Conservation (phyloP, 768 basidiomycete genomes). For the Leucocoprinus leucothites region DNA sequence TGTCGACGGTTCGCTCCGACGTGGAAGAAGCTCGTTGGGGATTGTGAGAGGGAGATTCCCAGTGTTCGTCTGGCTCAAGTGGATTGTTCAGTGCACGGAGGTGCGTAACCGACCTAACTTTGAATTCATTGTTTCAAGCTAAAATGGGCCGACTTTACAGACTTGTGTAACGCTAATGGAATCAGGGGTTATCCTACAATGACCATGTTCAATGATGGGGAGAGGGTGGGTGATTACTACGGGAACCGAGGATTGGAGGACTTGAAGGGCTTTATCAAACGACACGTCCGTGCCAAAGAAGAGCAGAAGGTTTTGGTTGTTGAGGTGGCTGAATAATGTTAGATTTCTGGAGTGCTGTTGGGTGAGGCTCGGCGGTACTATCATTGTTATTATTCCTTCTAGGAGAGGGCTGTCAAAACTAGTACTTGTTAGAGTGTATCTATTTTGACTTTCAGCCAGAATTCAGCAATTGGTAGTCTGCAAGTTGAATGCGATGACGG, state of each 20-base stretch:
- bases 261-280: conserved; percentile 53
- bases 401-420: too few species aligned
- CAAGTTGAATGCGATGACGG: too few species aligned
- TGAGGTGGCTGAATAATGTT: too few species aligned
- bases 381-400: too few species aligned
- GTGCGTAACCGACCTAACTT: conserved; percentile 15
- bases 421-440: too few species aligned
- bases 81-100: conserved; percentile 22
- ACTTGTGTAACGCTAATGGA: conserved; percentile 72
- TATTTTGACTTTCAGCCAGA: too few species aligned
- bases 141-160: conserved; percentile 32
- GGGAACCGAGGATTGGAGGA: conserved; percentile 50
- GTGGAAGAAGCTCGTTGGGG: conserved; percentile 67
- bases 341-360: too few species aligned
- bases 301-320: too few species aligned
- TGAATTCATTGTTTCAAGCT: background rate
- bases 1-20: conserved; percentile 79
- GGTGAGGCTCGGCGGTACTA: too few species aligned
- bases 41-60: conserved; percentile 44
- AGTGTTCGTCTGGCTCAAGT: conserved; percentile 67
- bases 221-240: conserved; percentile 53
- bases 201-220: conserved; percentile 67
- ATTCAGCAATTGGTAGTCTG: too few species aligned
- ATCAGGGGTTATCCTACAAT: conserved; percentile 76
- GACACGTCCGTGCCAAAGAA: too few species aligned